Evolutionary conservation across 2,329 filamentous ascomycete species (phyloP).

Genomic region (Trichoderma endophyticum): DNA sequence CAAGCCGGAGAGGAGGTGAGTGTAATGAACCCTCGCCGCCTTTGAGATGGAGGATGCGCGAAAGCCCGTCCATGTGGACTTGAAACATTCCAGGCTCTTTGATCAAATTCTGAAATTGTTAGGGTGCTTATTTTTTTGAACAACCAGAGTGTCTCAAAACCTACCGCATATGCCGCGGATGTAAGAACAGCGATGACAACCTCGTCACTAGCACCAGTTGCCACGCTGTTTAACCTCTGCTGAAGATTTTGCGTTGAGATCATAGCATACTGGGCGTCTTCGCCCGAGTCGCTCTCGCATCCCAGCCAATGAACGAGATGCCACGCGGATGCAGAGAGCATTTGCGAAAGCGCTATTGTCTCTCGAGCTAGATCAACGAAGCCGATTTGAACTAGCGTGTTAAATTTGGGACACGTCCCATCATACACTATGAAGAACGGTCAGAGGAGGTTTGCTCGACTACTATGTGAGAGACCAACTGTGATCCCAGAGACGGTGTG

Average conservation of each 20-base stretch:
- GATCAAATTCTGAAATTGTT: background rate
- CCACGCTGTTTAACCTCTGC: background rate
- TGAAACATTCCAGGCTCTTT: background rate
- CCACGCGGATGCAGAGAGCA: background rate
- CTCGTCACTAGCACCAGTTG: background rate
- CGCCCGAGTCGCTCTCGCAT: background rate
- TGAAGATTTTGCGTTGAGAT: background rate
- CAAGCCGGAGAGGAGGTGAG: background rate
- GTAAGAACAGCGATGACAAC: background rate
- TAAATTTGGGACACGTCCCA: background rate
- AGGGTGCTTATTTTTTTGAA: background rate
- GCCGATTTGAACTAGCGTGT: background rate
- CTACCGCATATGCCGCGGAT: background rate
- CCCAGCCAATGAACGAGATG: background rate
- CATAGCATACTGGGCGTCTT: background rate
- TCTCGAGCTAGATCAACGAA: background rate
- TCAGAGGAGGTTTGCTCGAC: background rate
- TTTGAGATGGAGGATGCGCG: background rate
- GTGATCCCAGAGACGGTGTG: background rate
- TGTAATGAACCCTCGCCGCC: background rate
- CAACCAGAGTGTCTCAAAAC: background rate
- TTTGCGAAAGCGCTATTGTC: constrained; percentile 1
- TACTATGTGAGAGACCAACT: background rate
- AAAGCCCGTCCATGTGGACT: background rate
- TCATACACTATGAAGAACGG: background rate